Conservation (phyloP, 1,284 basidiomycete species). For the Volvariella surrecta region DNA sequence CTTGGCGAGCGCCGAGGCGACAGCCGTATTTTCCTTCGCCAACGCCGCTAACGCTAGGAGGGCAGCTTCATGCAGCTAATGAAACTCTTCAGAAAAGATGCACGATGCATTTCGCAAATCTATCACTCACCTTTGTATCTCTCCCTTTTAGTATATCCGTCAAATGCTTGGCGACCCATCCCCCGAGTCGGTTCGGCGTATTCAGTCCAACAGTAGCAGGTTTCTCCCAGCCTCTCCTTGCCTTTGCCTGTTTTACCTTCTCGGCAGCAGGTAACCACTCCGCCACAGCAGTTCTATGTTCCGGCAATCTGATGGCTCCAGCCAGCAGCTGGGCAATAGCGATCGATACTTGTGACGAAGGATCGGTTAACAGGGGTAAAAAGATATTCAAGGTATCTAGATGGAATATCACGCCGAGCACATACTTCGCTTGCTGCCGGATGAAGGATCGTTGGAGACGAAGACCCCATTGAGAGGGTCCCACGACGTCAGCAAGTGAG, state of each 20-base stretch:
- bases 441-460: slow-evolving; percentile 33
- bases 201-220: slow-evolving; percentile 27
- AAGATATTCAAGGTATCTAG: slow-evolving; percentile 60
- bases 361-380: slow-evolving; percentile 47
- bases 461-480: slow-evolving; percentile 61
- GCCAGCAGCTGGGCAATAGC: slow-evolving; percentile 53
- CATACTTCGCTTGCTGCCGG: slow-evolving; percentile 42
- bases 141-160: slow-evolving; percentile 36
- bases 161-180: slow-evolving; percentile 51
- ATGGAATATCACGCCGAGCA: slow-evolving; percentile 53
- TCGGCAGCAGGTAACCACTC: slow-evolving; percentile 58
- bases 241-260: slow-evolving; percentile 43
- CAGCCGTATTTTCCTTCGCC: slow-evolving; percentile 51
- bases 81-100: slow-evolving; percentile 1
- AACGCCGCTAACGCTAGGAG: slow-evolving; percentile 64
- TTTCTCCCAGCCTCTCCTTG: too few species aligned
- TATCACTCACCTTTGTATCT: slow-evolving; percentile 41
- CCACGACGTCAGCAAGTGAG: slow-evolving; percentile 53
- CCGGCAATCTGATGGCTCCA: slow-evolving; percentile 37
- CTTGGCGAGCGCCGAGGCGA: slow-evolving; percentile 41
- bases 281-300: slow-evolving; percentile 48
- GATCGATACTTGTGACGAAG: slow-evolving; percentile 24
- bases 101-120: too few species aligned
- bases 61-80: slow-evolving; percentile 61
- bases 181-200: slow-evolving; percentile 35